phyloP scores from a whole-genome alignment of 2,329 filamentous ascomycete species.

The Trichoderma arundinaceum region DNA sequence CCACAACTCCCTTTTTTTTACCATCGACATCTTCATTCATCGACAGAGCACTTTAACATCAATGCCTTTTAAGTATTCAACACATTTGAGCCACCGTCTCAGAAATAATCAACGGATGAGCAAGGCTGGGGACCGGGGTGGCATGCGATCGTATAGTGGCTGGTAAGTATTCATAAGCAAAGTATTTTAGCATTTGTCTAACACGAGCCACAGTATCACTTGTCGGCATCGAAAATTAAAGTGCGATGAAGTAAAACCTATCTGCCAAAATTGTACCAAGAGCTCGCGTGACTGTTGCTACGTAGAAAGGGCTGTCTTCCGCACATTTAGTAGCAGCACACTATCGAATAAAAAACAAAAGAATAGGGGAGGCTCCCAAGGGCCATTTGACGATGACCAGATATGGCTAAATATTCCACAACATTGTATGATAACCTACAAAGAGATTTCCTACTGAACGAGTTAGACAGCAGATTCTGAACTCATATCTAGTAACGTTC shows the following conservation, averaged over 20 bases:
- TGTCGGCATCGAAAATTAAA: slow-evolving; percentile 21
- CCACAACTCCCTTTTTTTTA: neutral
- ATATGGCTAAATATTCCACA: slow-evolving; percentile 12
- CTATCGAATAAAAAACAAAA: neutral
- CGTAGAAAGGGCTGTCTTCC: slow-evolving; percentile 18
- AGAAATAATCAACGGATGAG: neutral
- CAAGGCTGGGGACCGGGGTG: neutral
- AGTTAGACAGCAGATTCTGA: neutral
- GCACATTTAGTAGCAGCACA: neutral
- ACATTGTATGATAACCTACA: neutral
- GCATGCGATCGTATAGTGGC: slow-evolving; percentile 16
- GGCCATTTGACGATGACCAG: slow-evolving; percentile 8
- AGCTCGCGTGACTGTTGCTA: slow-evolving; percentile 13
- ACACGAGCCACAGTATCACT: neutral
- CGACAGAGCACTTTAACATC: neutral
- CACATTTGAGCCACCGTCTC: too few relatives aligned
- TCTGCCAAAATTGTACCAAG: slow-evolving; percentile 15
- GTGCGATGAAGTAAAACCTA: slow-evolving; percentile 13
- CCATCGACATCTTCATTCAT: neutral
- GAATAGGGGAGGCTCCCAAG: neutral
- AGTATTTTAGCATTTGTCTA: neutral
- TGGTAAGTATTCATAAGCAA: neutral
- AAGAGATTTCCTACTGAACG: neutral
- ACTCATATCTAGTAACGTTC: neutral
- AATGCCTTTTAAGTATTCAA: neutral